phyloP scores from a whole-genome alignment of 2,329 filamentous ascomycete genomes.

The Colletotrichum sp. region DNA sequence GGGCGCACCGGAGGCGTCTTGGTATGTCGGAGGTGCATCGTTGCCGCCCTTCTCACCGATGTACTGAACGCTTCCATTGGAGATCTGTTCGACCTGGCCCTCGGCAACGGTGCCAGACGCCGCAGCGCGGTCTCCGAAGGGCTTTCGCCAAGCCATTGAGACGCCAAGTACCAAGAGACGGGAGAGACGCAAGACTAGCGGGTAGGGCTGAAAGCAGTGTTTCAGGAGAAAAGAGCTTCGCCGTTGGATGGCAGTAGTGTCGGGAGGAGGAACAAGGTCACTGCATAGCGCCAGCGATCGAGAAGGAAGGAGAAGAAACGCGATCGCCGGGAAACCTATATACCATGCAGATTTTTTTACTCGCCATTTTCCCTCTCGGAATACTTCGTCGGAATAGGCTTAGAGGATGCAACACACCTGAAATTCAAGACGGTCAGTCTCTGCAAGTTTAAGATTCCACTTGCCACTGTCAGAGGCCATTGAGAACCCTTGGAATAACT shows the following conservation, averaged over 20 bases:
- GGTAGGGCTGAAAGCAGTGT: not conserved
- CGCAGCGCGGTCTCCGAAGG: not conserved
- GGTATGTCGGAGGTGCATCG: slow-evolving; percentile 20
- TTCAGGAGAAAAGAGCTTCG: not conserved
- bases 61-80: not conserved
- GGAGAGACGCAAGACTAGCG: not conserved
- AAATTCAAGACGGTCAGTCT: not conserved
- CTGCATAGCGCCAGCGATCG: not conserved
- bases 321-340: not conserved
- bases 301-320: not conserved
- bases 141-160: slow-evolving; percentile 5
- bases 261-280: not conserved
- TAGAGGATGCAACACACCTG: not conserved
- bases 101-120: not conserved
- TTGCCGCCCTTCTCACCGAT: slow-evolving; percentile 11
- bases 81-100: not conserved
- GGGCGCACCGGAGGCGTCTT: slow-evolving; percentile 52
- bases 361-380: not conserved
- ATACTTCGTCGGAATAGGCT: not conserved
- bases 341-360: not conserved
- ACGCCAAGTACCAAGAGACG: not conserved
- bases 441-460: not conserved
- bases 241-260: not conserved
- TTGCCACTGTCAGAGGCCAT: not conserved
- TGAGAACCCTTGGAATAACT: not conserved